Evolutionary conservation across 768 basidiomycete species (phyloP).

Genomic region (Phaffia australis): DNA sequence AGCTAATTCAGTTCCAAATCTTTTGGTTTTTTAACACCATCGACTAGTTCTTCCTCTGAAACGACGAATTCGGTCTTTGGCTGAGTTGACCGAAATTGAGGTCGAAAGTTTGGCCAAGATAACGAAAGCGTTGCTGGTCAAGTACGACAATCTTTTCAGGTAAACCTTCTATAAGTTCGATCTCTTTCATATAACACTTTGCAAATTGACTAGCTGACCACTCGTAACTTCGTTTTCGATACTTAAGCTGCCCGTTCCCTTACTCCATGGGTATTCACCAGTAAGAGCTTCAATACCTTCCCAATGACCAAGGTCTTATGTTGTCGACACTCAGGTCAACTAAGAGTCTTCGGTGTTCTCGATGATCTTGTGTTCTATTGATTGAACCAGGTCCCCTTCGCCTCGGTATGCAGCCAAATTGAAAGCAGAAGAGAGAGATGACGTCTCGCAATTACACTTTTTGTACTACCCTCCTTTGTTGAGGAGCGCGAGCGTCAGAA

Average conservation of each 20-base stretch:
- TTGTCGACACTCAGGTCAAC: too few relatives aligned
- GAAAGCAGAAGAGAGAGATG: neutral
- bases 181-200: neutral
- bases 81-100: slow-evolving; percentile 53
- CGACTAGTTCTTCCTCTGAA: slow-evolving; percentile 60
- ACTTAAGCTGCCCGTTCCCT: slow-evolving; percentile 71
- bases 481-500: slow-evolving; percentile 67
- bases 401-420: neutral
- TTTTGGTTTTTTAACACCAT: slow-evolving; percentile 1
- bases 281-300: slow-evolving; percentile 36
- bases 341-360: too few relatives aligned
- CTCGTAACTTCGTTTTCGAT: slow-evolving; percentile 50
- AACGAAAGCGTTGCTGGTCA: slow-evolving; percentile 39
- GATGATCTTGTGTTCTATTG: too few relatives aligned
- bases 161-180: slow-evolving; percentile 20
- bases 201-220: neutral
- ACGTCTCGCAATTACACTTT: slow-evolving; percentile 62
- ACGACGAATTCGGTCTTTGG: slow-evolving; percentile 64
- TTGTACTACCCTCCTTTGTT: slow-evolving; percentile 79
- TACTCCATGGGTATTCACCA: slow-evolving; percentile 96
- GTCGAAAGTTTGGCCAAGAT: slow-evolving; percentile 46
- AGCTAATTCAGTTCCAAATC: neutral
- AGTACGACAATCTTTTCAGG: slow-evolving; percentile 36
- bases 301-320: too few relatives aligned
- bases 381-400: neutral